Base-by-base conservation (phyloP, 1,284 basidiomycete genomes). In the Earliella scabrosa region DNA sequence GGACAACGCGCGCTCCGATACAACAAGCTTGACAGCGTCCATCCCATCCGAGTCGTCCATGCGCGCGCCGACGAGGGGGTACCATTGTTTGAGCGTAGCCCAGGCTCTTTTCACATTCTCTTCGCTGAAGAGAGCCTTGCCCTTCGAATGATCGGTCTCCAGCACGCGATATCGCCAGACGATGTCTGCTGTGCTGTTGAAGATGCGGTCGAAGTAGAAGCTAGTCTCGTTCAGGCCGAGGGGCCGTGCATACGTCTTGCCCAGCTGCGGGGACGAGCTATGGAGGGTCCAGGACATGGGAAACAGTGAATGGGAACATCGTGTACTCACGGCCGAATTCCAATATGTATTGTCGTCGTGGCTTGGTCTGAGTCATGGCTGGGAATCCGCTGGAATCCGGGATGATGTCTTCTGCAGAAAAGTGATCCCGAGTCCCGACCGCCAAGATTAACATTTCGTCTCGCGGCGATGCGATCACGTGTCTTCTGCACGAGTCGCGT, bases 161-260 rank as follows among this genome's bases (percentile, higher is more conserved):
- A 74, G 61, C 10, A 79, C 65, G 47, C 72, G 64, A n/a, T 73
- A 68, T 45, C 72, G 67, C 45, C 73, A 74, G 32, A 78, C 55
- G 10, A 72, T 75, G 64, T 81, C 80, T 1, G 80, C 75, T 4
- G 78, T 79, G 32, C 82, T 74, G 50, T 73, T 69, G 56, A 79
- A 75, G 36, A 67, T 62, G 26, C 66, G 56, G 64, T 81, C 80
- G 72, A 73, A 80, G 66, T 78, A 79, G 63, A 81, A 82, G 9
- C 65, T 63, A n/a, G 69, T 62, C 62, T 81, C 79, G 16, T 70
- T 72, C 16, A 64, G 40, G n/a, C 79, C 79, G 6, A 82, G 69
- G 8, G 68, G 70, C 4, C 81, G 75, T 23, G 59, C 40, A 29
- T 59, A 65, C 9, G 51, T 52, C 39, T 44, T 56, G n/a, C 57